These are phyloP conservation scores for Tetrapisispora phaffii DNA, from an alignment of 805 yeast genomes.

Conservation along the genomic window DNA sequence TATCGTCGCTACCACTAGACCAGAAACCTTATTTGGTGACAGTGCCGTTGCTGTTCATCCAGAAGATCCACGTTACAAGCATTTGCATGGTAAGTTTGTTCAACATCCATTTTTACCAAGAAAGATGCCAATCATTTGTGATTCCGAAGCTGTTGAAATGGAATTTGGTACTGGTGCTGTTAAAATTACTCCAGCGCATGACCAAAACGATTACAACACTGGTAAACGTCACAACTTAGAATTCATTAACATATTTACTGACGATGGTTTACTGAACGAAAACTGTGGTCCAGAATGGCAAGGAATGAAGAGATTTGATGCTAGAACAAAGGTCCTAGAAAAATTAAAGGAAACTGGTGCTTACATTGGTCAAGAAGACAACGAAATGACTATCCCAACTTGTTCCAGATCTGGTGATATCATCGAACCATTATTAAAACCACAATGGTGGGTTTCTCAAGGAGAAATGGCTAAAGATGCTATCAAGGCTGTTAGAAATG, in stretches of 20 bases:
- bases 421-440: conserved; percentile 92
- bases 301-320: conserved; percentile 91
- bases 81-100: conserved; percentile 88
- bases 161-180: conserved; percentile 99
- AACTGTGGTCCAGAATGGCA: conserved; percentile 81
- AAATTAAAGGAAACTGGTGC: conserved; percentile 65
- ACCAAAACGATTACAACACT: conserved; percentile 89
- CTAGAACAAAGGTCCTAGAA: conserved; percentile 76
- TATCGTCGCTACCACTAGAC: conserved; percentile 96
- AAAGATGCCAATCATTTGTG: conserved; percentile 79
- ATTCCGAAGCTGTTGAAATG: conserved; percentile 94
- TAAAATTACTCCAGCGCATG: conserved; percentile 97
- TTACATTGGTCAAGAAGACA: conserved; percentile 76
- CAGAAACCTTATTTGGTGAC: conserved; percentile 96
- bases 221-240: conserved; percentile 91
- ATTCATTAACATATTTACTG: conserved; percentile 82
- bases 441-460: conserved; percentile 99
- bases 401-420: conserved; percentile 96
- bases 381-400: conserved; percentile 89
- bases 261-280: conserved; percentile 83
- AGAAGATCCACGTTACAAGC: conserved; percentile 82
- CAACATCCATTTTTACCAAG: conserved; percentile 84
- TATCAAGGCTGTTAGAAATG: conserved; percentile 71
- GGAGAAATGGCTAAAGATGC: conserved; percentile 81
- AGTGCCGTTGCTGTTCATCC: conserved; percentile 98